These are phyloP conservation scores for Fraxinus floribunda DNA, from an alignment of 305 asterid genomes.

Conservation along the genomic window DNA sequence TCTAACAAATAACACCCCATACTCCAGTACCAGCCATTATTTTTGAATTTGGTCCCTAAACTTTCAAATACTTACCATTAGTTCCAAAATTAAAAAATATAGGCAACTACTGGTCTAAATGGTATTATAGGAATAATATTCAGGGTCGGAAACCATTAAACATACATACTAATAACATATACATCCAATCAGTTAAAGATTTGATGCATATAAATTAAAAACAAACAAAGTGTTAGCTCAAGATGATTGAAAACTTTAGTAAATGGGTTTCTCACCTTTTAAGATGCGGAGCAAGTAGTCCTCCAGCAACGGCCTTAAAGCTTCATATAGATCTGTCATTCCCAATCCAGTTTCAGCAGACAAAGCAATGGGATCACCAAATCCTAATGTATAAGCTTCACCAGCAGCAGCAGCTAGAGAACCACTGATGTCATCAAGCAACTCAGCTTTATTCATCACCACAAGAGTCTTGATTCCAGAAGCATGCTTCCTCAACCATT, in stretches of 20 bases:
- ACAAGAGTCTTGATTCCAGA: conserved; percentile 66
- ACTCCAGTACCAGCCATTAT: background rate
- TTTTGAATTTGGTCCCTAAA: background rate
- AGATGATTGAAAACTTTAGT: background rate
- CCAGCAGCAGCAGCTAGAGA: conserved; percentile 81
- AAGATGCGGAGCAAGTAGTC: conserved; percentile 47
- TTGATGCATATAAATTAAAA: background rate
- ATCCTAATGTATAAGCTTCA: conserved; percentile 83
- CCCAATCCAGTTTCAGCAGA: conserved; percentile 96
- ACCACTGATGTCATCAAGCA: conserved; percentile 70
- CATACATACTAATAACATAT: background rate
- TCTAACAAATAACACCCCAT: background rate
- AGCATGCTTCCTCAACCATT: conserved; percentile 92
- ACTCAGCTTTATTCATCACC: conserved; percentile 94
- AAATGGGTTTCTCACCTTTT: conserved; percentile 41
- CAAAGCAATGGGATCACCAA: conserved; percentile 87
- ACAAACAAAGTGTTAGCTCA: background rate
- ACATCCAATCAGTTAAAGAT: background rate
- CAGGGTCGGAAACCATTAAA: background rate
- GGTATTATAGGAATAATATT: background rate
- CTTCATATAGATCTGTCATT: conserved; percentile 69
- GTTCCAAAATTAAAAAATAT: background rate
- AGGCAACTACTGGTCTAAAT: background rate
- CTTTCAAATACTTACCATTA: background rate
- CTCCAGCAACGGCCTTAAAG: conserved; percentile 69